Evolutionary conservation across 345 rosid species (phyloP), one percentile per base, ranked within the genome.

Genomic region (Isatis tinctoria): DNA sequence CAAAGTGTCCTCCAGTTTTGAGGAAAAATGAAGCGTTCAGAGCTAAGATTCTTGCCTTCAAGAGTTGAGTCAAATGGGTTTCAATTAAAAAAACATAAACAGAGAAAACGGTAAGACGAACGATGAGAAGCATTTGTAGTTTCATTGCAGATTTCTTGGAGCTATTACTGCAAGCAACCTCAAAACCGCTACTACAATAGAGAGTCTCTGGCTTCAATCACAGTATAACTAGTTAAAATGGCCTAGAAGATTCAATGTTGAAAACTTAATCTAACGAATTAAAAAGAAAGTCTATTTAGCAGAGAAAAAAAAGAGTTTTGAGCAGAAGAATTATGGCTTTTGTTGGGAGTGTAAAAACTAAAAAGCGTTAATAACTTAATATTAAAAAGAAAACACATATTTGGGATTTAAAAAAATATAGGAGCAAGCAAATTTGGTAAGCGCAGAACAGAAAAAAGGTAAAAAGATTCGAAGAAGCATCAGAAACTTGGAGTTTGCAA

Each of bases 1-100:
- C 98, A 79, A 93, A 93, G 77, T 93, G 96, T 17, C 98, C 97
- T 37, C 96, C 97, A 33, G 98, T 70, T 79, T 93, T 93, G 72
- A 93, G 86, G 39, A 89, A 93, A 69, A 80, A 91, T 2, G 93
- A 86, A 4, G 89, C 95, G 78, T 90, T 94, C 78, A 94, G 82
- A 2, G 96, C 97, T 72, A 94, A 59, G 74, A 91, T 94, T 81
- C 98, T 90, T 5, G 97, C 97, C 96, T 91, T 91, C 78, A 77
- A 27, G 54, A 49, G 10, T 67, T 48, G 13, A 51, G 17, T 22
- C 13, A 74, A 74, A 65, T 66, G 10, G 30, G 6, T 27, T 59
- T 74, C 16, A 59, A 65, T 74, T 9, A 26, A 65, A 26, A 13
- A 12, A 22, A 35, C 11, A 45, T 24, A 33, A 63, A 13, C 33